Base-by-base conservation (phyloP, 2,329 filamentous ascomycete species). In the Aspergillus pseudotamarii region DNA sequence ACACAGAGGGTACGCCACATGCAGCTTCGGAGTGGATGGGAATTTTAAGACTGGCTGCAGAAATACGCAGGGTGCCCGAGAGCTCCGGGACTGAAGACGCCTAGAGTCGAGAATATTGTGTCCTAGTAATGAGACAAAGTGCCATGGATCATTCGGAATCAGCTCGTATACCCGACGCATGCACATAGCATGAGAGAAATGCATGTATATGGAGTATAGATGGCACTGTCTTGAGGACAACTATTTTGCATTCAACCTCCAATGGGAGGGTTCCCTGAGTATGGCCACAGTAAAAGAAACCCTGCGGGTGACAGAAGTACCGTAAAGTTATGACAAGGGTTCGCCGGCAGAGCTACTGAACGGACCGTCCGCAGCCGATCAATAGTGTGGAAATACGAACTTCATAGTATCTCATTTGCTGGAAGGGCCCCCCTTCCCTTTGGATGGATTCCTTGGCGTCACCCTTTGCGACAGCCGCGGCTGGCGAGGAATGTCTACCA, bases 381-480 rank as follows among this genome's bases (percentile, higher is more conserved):
- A 67, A 69, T 66, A 66, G 66, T 64, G 60, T 54, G 50, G 26
- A 23, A 58, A 54, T 54, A 30, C 21, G 14, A 21, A 56, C 57
- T 50, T 19, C 26, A 11, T 43, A 12, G 38, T 36, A 38, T 51
- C 32, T 61, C 48, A 68, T 68, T 68, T 53, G 66, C 43, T 46
- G 53, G 30, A 19, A 23, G 36, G 23, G 16, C 28, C 48, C 48
- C 28, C 26, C 4, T 16, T 28, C 48, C 48, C 19, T n/a, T 28
- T 32, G 26, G 56, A 23, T 59, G 55, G 54, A 62, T 50, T 28
- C 23, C 63, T 59, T 67, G 60, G 57, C 58, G 58, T 60, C 23
- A 51, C 16, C n/a, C 48, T 32, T 67, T 57, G 60, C 59, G 64
- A 63, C 64, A 70, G 68, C 68, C 68, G 68, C 68, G 64, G 67